Base-by-base conservation (phyloP, 345 rosid species). In the Geranium brycei region DNA sequence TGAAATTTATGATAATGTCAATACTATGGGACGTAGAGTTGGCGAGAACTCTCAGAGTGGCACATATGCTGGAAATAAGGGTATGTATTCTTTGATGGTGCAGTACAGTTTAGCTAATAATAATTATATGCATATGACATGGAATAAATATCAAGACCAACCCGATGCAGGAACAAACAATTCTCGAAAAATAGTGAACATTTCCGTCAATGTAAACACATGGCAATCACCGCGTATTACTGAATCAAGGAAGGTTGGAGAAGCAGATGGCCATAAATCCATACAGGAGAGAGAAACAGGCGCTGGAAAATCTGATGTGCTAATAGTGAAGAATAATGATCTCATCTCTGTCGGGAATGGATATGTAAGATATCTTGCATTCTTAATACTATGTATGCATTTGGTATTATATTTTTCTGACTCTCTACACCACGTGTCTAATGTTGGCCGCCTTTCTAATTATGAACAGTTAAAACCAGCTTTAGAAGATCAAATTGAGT, bases 221-320 rank as follows among this genome's bases (percentile, higher is more conserved):
- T 79, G 91, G 86, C 85, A 78, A 64, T 76, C 69, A 41, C 66
- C 74, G 71, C 81, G 63, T 62, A 73, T 62, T 73, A 79, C 77
- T 66, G 89, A 73, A 59, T 63, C 74, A 0, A 78, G 81, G 66
- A 74, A 71, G 60, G 76, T 68, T 73, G 55, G 83, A 47, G 83
- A 64, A 66, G 64, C 75, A 64, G 79, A 71, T 61, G 59, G 59
- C 71, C 77, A 41, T 66, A 80, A 80, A 75, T 76, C 79, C 66
- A 58, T 72, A 61, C 75, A 65, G 63, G 78, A 64, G 63, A 75
- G 62, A 35, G 77, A 72, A 65, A 62, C 71, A 59, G 77, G 60
- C 51, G 66, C 75, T 19, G 72, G 69, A 62, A 80, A 78, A 67
- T 62, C 79, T 64, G 77, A 53, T 66, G 59, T 58, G 4, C 79